phyloP scores from a whole-genome alignment of 345 rosid species.

The Populus nigra region DNA sequence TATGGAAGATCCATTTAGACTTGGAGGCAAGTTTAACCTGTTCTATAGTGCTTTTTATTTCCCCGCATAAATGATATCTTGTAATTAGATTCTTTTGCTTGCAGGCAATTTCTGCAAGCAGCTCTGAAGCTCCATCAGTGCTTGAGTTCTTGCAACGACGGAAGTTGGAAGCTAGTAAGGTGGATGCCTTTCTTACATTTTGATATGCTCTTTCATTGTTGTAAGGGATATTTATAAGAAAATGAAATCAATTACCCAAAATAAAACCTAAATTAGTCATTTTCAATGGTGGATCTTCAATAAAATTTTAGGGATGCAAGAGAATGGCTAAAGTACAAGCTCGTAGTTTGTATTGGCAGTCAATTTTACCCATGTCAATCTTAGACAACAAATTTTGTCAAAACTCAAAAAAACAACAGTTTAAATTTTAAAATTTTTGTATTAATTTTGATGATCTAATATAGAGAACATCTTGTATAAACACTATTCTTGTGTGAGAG shows the following conservation, averaged over 20 bases:
- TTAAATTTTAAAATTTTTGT: too few relatives aligned
- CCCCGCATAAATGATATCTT: background rate
- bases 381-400: too few relatives aligned
- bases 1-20: slow-evolving; percentile 92
- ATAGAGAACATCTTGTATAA: too few relatives aligned
- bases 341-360: too few relatives aligned
- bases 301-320: too few relatives aligned
- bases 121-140: slow-evolving; percentile 82
- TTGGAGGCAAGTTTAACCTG: slow-evolving; percentile 60
- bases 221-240: background rate
- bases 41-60: background rate
- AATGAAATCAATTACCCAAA: background rate
- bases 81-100: slow-evolving; percentile 21
- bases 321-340: too few relatives aligned
- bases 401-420: too few relatives aligned
- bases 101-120: slow-evolving; percentile 93
- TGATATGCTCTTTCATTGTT: background rate
- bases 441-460: too few relatives aligned
- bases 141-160: slow-evolving; percentile 89
- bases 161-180: slow-evolving; percentile 91
- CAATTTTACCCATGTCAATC: too few relatives aligned
- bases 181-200: slow-evolving; percentile 22
- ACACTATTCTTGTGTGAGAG: too few relatives aligned
- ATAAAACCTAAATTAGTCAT: background rate
- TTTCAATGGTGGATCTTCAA: too few relatives aligned